Evolutionary conservation across 2,329 filamentous ascomycete species (phyloP).

Genomic region (Xylariaceae sp.): DNA sequence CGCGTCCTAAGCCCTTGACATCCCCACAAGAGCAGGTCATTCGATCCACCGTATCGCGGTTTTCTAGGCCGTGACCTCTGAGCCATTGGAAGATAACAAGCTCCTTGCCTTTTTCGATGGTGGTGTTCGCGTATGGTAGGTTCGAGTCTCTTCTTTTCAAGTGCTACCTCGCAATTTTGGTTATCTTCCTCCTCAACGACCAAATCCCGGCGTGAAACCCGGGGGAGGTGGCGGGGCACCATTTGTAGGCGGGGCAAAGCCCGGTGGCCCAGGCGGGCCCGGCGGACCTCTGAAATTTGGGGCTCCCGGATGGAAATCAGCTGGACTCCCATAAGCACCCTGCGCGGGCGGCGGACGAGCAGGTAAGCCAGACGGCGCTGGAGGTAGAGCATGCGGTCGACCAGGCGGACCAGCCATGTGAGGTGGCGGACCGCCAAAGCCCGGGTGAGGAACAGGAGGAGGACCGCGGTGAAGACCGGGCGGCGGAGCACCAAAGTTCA

Average conservation of each 20-base stretch:
- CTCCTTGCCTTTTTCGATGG: too few species aligned
- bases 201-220: slow-evolving; percentile 28
- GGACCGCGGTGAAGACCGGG: slow-evolving; percentile 27
- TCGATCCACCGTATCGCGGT: too few species aligned
- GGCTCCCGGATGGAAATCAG: slow-evolving; percentile 47
- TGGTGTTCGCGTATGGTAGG: too few species aligned
- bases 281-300: slow-evolving; percentile 33
- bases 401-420: slow-evolving; percentile 29
- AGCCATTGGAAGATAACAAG: too few species aligned
- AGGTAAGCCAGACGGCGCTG: slow-evolving; percentile 56
- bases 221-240: slow-evolving; percentile 26
- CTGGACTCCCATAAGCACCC: slow-evolving; percentile 64
- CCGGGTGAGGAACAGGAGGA: slow-evolving; percentile 29
- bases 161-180: too few species aligned
- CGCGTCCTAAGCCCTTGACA: too few species aligned
- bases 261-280: slow-evolving; percentile 41
- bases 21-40: too few species aligned
- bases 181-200: slow-evolving; percentile 18
- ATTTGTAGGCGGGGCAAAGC: slow-evolving; percentile 38
- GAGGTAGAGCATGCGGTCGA: slow-evolving; percentile 44
- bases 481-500: slow-evolving; percentile 30
- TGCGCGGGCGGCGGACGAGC: slow-evolving; percentile 67
- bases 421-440: slow-evolving; percentile 35
- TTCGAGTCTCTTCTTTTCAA: too few species aligned
- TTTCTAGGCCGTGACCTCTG: too few species aligned